Percentiles rank a stretch among this genome's conserved stretches.
phyloP scores from a whole-genome alignment of 768 basidiomycete species.

The Calocybe indica region DNA sequence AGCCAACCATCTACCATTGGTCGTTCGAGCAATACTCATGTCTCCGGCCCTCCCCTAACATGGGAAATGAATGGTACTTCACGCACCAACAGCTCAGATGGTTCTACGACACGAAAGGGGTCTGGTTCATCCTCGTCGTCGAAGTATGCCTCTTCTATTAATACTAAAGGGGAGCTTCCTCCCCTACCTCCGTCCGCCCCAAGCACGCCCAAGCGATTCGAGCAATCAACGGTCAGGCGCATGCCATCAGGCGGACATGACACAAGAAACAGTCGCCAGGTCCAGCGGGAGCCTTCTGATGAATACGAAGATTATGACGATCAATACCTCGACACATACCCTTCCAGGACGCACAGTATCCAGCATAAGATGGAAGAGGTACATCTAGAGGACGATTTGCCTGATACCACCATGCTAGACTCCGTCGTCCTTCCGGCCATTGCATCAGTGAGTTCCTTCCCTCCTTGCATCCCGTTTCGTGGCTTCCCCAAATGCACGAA shows the following conservation, averaged over 20 bases:
- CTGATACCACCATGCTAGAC: conserved; percentile 90
- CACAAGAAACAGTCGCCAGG: conserved; percentile 22
- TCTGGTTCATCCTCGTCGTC: conserved; percentile 27
- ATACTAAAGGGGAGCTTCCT: conserved; percentile 55
- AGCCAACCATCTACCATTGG: conserved; percentile 58
- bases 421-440: conserved; percentile 95
- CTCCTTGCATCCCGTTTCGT: neutral
- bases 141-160: conserved; percentile 38
- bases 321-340: conserved; percentile 45
- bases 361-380: conserved; percentile 43
- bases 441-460: conserved; percentile 72
- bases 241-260: conserved; percentile 30
- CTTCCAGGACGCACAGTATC: conserved; percentile 36
- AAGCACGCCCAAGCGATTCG: conserved; percentile 35
- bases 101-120: conserved; percentile 20
- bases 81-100: conserved; percentile 34
- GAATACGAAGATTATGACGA: conserved; percentile 65
- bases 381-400: conserved; percentile 52
- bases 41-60: conserved; percentile 66
- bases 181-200: conserved; percentile 41
- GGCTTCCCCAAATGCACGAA: neutral
- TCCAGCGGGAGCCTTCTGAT: conserved; percentile 48
- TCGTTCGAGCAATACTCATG: conserved; percentile 51
- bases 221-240: conserved; percentile 69
- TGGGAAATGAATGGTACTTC: conserved; percentile 69